phyloP scores from a whole-genome alignment of 2,329 filamentous ascomycete genomes.

The Xenoacremonium recifei region DNA sequence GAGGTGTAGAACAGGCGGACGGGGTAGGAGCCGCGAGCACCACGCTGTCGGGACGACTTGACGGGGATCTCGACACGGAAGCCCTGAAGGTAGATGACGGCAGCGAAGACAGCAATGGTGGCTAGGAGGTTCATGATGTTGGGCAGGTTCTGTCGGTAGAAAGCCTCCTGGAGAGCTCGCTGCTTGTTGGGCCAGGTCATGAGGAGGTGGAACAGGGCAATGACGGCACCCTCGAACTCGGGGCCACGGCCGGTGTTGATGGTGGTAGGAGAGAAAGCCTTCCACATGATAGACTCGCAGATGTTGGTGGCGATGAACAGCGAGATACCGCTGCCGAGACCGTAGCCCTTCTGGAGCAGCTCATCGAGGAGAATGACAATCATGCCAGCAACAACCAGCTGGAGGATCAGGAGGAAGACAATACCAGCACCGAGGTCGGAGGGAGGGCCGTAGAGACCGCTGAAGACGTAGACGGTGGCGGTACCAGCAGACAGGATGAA shows the following conservation, averaged over 20 bases:
- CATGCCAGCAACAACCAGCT: slow-evolving; percentile 95
- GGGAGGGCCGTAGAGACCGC: slow-evolving; percentile 94
- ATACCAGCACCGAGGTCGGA: slow-evolving; percentile 96
- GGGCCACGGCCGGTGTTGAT: slow-evolving; percentile 99
- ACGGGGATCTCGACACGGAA: slow-evolving; percentile 99
- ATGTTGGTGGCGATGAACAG: slow-evolving; percentile 99
- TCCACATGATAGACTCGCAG: slow-evolving; percentile 99
- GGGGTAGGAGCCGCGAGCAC: slow-evolving; percentile 96
- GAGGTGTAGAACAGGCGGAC: slow-evolving; percentile 99
- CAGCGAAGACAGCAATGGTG: slow-evolving; percentile 89
- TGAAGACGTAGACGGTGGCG: slow-evolving; percentile 97
- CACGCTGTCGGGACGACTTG: slow-evolving; percentile 98
- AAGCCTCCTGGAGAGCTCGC: slow-evolving; percentile 95
- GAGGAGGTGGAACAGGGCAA: slow-evolving; percentile 95
- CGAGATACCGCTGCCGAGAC: slow-evolving; percentile 96
- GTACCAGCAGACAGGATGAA: slow-evolving; percentile 98
- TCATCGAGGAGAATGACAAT: slow-evolving; percentile 99
- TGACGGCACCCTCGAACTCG: slow-evolving; percentile 98
- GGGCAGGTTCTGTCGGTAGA: slow-evolving; percentile 98
- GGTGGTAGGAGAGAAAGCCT: slow-evolving; percentile 98
- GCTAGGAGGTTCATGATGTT: slow-evolving; percentile 99
- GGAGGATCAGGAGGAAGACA: slow-evolving; percentile 95
- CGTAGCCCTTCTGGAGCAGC: slow-evolving; percentile 98
- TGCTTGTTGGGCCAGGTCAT: slow-evolving; percentile 99
- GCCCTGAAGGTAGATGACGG: slow-evolving; percentile 98